Percentiles rank a stretch among this genome's conserved stretches.
phyloP scores from a whole-genome alignment of 2,329 filamentous ascomycete genomes.

The Hymenoscyphus scutula region DNA sequence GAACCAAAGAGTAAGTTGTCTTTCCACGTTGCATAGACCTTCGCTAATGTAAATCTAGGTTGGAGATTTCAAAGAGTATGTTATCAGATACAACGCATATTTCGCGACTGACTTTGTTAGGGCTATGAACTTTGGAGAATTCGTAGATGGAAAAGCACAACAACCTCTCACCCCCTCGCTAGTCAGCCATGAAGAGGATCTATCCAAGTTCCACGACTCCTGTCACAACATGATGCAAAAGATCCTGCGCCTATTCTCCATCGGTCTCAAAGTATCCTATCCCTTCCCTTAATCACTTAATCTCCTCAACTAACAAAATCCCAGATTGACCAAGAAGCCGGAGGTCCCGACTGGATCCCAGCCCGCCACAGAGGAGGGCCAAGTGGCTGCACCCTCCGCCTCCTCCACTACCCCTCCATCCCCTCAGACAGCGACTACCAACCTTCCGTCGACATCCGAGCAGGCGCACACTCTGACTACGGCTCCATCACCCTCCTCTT shows the following conservation, averaged over 20 bases:
- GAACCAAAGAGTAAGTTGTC: slow-evolving; percentile 68
- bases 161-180: slow-evolving; percentile 74
- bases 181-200: slow-evolving; percentile 53
- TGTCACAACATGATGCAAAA: slow-evolving; percentile 72
- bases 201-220: slow-evolving; percentile 64
- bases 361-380: slow-evolving; percentile 56
- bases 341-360: slow-evolving; percentile 47
- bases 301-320: slow-evolving; percentile 18
- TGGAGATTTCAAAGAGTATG: slow-evolving; percentile 85
- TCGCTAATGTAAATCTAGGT: slow-evolving; percentile 45
- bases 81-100: not conserved
- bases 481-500: slow-evolving; percentile 74
- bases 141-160: slow-evolving; percentile 61
- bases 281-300: not conserved
- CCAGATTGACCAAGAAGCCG: slow-evolving; percentile 28
- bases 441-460: slow-evolving; percentile 66
- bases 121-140: slow-evolving; percentile 89
- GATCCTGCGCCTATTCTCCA: slow-evolving; percentile 73
- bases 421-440: slow-evolving; percentile 42
- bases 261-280: slow-evolving; percentile 62
- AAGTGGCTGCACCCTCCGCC: slow-evolving; percentile 52
- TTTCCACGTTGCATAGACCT: too few species aligned
- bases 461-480: slow-evolving; percentile 87
- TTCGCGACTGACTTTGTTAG: slow-evolving; percentile 43
- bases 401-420: slow-evolving; percentile 68